Base-by-base conservation (phyloP, 345 rosid species). In the Eucalyptus regnans region DNA sequence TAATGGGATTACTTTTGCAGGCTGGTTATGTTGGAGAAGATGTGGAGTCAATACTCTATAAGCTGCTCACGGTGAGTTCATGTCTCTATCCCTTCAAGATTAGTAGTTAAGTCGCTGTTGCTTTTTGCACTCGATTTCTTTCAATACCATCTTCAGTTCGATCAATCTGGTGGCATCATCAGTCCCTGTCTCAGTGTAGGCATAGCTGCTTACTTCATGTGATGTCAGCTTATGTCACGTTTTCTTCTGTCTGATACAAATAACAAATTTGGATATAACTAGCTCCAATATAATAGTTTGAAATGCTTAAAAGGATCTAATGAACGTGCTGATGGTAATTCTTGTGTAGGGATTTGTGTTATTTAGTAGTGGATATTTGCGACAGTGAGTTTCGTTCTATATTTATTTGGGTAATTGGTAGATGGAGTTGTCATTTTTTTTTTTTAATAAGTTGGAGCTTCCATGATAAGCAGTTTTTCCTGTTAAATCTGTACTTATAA, bases 1-100 rank as follows among this genome's bases (percentile, higher is more conserved):
- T 83, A 56, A 51, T 56, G 51, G 51, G 60, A 64, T 66, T 56
- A 50, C 84, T 90, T 90, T 91, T 91, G 88, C 94, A 96, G 99
- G 99, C 99, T 87, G 99, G 99, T 89, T 96, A 97, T 90, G 99
- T 96, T 88, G 98, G 99, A 86, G 99, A 97, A 71, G 99, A 97
- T 94, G 99, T 97, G 86, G 99, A 97, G 91, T 97, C 99, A 64
- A 96, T 97, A 90, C 90, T 97, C 90, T 94, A 97, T 93, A 96
- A 97, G 90, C 92, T 96, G 90, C 96, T 97, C 66, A 89, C 90
- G 93, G 99, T 97, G 96, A 86, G 89, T 86, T 51, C 49, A 20
- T 11, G 18, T 50, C 17, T 58, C 46, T 86, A 7, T 41, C 50
- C 54, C 58, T 64, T n/a, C 17, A 60, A 12, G 43, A 37, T 18